Percentiles rank a stretch among this genome's conserved stretches.
phyloP scores from a whole-genome alignment of 176 grass and related monocot species.

The Cenchrus americanus region DNA sequence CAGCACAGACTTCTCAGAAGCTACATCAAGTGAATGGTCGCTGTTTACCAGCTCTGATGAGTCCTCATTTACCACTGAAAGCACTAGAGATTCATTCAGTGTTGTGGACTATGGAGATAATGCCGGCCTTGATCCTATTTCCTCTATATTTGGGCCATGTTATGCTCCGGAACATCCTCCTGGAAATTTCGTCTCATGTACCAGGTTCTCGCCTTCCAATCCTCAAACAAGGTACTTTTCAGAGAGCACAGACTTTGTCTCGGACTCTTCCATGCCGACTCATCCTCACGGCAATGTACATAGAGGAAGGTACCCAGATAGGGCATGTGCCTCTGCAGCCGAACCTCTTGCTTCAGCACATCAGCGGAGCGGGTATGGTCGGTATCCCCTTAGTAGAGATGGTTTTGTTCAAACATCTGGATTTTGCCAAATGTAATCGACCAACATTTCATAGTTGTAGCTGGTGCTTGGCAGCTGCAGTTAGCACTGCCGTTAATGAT shows the following conservation, averaged over 20 bases:
- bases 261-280: constrained; percentile 55
- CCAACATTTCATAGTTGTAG: constrained; percentile 51
- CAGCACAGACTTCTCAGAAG: constrained; percentile 83
- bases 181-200: constrained; percentile 53
- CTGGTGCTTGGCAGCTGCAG: constrained; percentile 45
- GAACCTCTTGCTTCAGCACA: constrained; percentile 44
- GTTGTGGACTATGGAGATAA: constrained; percentile 78
- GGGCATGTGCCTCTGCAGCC: constrained; percentile 44
- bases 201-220: constrained; percentile 60
- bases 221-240: constrained; percentile 78
- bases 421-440: constrained; percentile 83
- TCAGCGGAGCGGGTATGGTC: constrained; percentile 48
- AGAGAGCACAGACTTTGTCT: constrained; percentile 57
- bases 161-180: constrained; percentile 64
- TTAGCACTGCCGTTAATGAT: constrained; percentile 40
- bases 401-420: constrained; percentile 89
- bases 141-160: constrained; percentile 81
- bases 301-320: constrained; percentile 80
- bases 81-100: constrained; percentile 97
- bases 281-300: constrained; percentile 71
- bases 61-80: constrained; percentile 97
- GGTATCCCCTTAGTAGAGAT: constrained; percentile 53
- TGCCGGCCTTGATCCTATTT: constrained; percentile 64
- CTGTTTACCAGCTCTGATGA: constrained; percentile 98
- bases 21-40: constrained; percentile 89